Evolutionary conservation across 495 filamentous ascomycete species (phyloP), one percentile per base, ranked within the genome.

Genomic region (Articulospora tetracladia): DNA sequence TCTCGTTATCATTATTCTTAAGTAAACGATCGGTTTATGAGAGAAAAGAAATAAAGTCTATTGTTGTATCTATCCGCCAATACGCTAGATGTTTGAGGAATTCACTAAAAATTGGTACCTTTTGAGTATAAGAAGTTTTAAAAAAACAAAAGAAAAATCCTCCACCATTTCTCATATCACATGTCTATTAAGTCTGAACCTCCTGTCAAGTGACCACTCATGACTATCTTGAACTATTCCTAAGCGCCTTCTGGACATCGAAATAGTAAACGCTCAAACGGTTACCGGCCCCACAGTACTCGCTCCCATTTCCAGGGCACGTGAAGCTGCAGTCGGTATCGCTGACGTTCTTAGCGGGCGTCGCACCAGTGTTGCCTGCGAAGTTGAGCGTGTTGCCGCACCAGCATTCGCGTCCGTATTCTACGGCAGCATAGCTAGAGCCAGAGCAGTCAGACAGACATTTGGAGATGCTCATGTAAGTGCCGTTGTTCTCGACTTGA

Each of bases 281-380:
- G 22, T 78, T 76, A 1, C 75, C 74, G 20, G 69, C 74, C 49
- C 81, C 81, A 61, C 77, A 80, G 53, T 70, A 73, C 63, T 77
- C 60, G 41, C 30, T 67, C 7, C 53, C 39, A 24, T 76, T 65
- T 25, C 76, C 77, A 26, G 67, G 61, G 67, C 82, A 86, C 20
- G 69, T 64, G 65, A 78, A 76, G 61, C 49, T 55, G 34, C 62
- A 65, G 17, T 55, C 28, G 3, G 28, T n/a, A 28, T 56, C 54
- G 30, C 11, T 55, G 15, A 58, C 10, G 41, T 58, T 61, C 24
- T 15, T 28, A 6, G 30, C 48, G 24, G 60, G 53, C n/a, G 39
- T 54, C 1, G 44, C 50, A 1, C 46, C 58, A n/a, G 30, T 19
- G 15, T 55, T 48, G 30, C 60, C 57, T 15, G 34, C 34, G 6